Evolutionary conservation across 108 stramenopile genomes (phyloP).

Genomic region (Skeletonema menzelii): DNA sequence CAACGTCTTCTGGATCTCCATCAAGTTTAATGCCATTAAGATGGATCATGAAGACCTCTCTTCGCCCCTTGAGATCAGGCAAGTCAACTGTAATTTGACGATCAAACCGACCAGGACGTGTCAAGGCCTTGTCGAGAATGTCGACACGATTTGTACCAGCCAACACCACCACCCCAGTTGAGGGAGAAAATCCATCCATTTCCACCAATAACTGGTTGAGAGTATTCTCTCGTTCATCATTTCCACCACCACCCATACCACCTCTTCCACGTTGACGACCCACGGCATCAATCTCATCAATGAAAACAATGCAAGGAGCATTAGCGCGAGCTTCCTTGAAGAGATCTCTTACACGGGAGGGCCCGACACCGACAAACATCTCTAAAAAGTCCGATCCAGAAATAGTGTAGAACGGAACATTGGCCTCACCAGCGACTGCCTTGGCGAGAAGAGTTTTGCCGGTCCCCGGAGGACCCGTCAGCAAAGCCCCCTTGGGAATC

Average conservation of each 20-base stretch:
- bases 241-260: conserved; percentile 81
- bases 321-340: conserved; percentile 93
- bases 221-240: conserved; percentile 98
- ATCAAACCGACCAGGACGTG: conserved; percentile 93
- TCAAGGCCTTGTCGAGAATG: conserved; percentile 91
- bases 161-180: conserved; percentile 90
- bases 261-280: conserved; percentile 94
- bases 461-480: conserved; percentile 91
- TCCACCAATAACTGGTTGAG: conserved; percentile 98
- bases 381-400: conserved; percentile 97
- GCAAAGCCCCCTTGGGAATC: conserved; percentile 96
- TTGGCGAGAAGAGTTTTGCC: conserved; percentile 98
- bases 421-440: conserved; percentile 99
- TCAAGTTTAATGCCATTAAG: conserved; percentile 81
- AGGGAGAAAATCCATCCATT: conserved; percentile 95
- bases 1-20: conserved; percentile 62
- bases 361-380: conserved; percentile 99
- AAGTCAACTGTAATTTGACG: conserved; percentile 92
- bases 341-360: conserved; percentile 96
- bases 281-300: conserved; percentile 99
- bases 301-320: conserved; percentile 98
- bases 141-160: conserved; percentile 96
- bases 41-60: conserved; percentile 92
- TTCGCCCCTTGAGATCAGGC: conserved; percentile 93
- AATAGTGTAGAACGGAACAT: conserved; percentile 95